These are phyloP conservation scores for Plectosphaerella cucumerina DNA, from an alignment of 2,329 filamentous ascomycete genomes.

Conservation along the genomic window DNA sequence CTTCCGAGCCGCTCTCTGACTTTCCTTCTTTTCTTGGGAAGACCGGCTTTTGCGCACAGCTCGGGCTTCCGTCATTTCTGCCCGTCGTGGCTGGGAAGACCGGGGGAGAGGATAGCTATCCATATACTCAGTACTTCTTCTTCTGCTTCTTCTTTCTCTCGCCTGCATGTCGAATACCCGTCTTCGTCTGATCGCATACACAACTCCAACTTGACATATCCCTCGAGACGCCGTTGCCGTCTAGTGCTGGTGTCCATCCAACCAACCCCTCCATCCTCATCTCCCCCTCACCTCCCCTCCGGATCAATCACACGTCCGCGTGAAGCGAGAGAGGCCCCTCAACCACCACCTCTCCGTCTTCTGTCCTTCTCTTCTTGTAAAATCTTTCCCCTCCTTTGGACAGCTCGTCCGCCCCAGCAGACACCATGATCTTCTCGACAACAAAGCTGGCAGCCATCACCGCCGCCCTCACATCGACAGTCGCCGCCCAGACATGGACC, in stretches of 20 bases:
- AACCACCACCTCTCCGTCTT: not conserved
- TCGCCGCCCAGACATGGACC: slow-evolving; percentile 34
- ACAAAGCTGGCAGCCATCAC: slow-evolving; percentile 13
- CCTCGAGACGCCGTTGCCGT: too few species aligned
- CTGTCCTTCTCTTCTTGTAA: not conserved
- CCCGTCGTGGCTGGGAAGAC: too few species aligned
- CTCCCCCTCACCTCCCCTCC: not conserved
- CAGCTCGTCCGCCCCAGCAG: not conserved
- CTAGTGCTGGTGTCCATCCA: not conserved
- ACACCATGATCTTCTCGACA: slow-evolving; percentile 8
- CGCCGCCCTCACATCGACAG: slow-evolving; percentile 16
- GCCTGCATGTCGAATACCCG: too few species aligned
- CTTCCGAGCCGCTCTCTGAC: not conserved
- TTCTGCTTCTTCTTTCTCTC: too few species aligned
- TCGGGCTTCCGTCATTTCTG: too few species aligned
- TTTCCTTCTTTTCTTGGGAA: not conserved
- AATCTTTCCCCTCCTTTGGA: not conserved
- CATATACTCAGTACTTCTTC: too few species aligned
- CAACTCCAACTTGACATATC: too few species aligned
- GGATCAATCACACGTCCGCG: too few species aligned
- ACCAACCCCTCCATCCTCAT: slow-evolving; percentile 1
- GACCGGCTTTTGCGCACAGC: too few species aligned
- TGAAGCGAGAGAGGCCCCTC: too few species aligned
- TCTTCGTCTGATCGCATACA: too few species aligned
- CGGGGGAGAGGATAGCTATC: too few species aligned